These are phyloP conservation scores for Vicia villosa DNA, from an alignment of 306 rosid genomes.

Conservation along the genomic window DNA sequence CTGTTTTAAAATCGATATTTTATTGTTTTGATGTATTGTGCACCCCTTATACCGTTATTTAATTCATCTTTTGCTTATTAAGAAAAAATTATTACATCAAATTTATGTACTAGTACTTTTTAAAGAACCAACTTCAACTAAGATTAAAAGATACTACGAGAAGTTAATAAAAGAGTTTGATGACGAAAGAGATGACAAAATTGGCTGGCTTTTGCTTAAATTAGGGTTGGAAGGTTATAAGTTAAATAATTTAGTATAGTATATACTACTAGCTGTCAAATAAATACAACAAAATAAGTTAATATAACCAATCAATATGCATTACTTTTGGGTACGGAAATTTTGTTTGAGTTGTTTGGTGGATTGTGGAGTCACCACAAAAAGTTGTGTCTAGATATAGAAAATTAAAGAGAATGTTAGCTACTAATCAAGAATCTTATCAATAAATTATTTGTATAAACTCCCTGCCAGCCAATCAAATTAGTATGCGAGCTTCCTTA, in stretches of 20 bases:
- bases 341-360: conserved; percentile 12
- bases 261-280: background rate
- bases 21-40: too few relatives aligned
- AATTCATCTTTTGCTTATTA: too few relatives aligned
- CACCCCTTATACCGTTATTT: too few relatives aligned
- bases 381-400: conserved; percentile 4
- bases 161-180: conserved; percentile 32
- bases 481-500: conserved; percentile 12
- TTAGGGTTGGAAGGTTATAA: conserved; percentile 20
- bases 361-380: conserved; percentile 29
- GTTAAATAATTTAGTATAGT: background rate
- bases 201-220: conserved; percentile 26
- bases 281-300: background rate
- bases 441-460: conserved; percentile 3
- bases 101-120: background rate
- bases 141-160: background rate
- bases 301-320: conserved; percentile 12
- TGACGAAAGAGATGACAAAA: conserved; percentile 29
- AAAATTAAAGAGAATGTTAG: background rate
- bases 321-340: conserved; percentile 42
- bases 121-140: conserved; percentile 1
- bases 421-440: background rate
- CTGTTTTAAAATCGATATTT: too few relatives aligned
- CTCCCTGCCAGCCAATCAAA: conserved; percentile 38
- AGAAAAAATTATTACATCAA: too few relatives aligned